phyloP scores from a whole-genome alignment of 768 basidiomycete species.

The Tephrocybe sp. region DNA sequence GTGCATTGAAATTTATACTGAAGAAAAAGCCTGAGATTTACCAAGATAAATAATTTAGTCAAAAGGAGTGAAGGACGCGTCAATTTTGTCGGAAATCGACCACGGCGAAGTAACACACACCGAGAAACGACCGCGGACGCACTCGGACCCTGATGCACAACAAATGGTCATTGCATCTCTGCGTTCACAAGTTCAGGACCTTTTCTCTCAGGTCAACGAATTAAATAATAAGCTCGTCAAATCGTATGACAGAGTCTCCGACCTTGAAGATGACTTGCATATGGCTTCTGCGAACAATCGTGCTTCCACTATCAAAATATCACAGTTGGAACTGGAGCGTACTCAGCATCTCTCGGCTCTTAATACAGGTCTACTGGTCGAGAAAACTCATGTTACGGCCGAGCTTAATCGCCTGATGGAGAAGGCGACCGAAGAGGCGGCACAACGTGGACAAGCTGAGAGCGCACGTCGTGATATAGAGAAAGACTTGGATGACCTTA shows the following conservation, averaged over 20 bases:
- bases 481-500: slow-evolving; percentile 92
- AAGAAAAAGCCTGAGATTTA: too few relatives aligned
- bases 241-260: slow-evolving; percentile 88
- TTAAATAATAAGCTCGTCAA: slow-evolving; percentile 92
- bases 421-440: slow-evolving; percentile 91
- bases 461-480: slow-evolving; percentile 80
- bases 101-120: slow-evolving; percentile 14
- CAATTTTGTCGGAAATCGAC: too few relatives aligned
- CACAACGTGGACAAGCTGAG: slow-evolving; percentile 87
- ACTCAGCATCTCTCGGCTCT: slow-evolving; percentile 85
- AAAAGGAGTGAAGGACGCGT: too few relatives aligned
- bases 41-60: too few relatives aligned
- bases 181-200: slow-evolving; percentile 77
- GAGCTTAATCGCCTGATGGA: slow-evolving; percentile 95
- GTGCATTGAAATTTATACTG: too few relatives aligned
- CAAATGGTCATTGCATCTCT: slow-evolving; percentile 80
- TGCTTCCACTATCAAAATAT: slow-evolving; percentile 60
- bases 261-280: slow-evolving; percentile 89
- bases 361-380: slow-evolving; percentile 89
- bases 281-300: slow-evolving; percentile 58
- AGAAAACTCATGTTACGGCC: slow-evolving; percentile 83
- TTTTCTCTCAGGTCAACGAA: slow-evolving; percentile 85
- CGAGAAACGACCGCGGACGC: slow-evolving; percentile 14
- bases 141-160: slow-evolving; percentile 62
- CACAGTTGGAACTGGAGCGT: slow-evolving; percentile 81